Percentiles rank a stretch among this genome's conserved stretches.
Conservation (phyloP, 495 filamentous ascomycete species). For the Lophium mytilinum region DNA sequence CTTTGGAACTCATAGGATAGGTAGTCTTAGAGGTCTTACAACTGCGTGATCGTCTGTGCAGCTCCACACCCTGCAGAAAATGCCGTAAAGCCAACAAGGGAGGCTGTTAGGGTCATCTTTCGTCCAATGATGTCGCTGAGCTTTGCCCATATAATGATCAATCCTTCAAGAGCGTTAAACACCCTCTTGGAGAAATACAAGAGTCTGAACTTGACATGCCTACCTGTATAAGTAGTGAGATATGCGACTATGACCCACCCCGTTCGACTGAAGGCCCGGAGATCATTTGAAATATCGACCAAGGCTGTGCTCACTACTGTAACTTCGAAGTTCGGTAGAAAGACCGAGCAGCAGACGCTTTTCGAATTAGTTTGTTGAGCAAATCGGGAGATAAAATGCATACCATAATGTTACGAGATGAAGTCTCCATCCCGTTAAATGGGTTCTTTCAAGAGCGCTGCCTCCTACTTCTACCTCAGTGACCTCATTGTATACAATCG, state of each 20-base stretch:
- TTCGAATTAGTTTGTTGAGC: too few species aligned
- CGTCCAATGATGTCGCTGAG: slow-evolving; percentile 31
- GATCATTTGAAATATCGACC: slow-evolving; percentile 47
- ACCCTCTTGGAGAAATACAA: too few species aligned
- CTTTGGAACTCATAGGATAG: not conserved
- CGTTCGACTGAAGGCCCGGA: slow-evolving; percentile 44
- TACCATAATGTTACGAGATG: too few species aligned
- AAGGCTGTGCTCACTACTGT: slow-evolving; percentile 57
- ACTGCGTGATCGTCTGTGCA: slow-evolving; percentile 24
- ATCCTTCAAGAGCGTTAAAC: not conserved
- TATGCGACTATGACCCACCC: slow-evolving; percentile 53
- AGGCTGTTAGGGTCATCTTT: slow-evolving; percentile 25
- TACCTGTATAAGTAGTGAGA: slow-evolving; percentile 49
- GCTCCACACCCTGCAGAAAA: slow-evolving; percentile 11
- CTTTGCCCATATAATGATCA: slow-evolving; percentile 8
- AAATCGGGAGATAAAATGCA: too few species aligned
- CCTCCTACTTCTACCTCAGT: too few species aligned
- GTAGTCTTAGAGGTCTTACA: slow-evolving; percentile 24
- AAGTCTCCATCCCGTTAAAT: too few species aligned
- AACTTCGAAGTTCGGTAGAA: slow-evolving; percentile 53
- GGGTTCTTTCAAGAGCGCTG: too few species aligned
- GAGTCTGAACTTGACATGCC: not conserved
- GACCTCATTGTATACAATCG: too few species aligned
- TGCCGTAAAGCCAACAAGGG: slow-evolving; percentile 29
- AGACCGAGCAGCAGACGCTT: slow-evolving; percentile 33